Conservation (phyloP, 2,329 filamentous ascomycete genomes). For the Venturiaceae sp. region DNA sequence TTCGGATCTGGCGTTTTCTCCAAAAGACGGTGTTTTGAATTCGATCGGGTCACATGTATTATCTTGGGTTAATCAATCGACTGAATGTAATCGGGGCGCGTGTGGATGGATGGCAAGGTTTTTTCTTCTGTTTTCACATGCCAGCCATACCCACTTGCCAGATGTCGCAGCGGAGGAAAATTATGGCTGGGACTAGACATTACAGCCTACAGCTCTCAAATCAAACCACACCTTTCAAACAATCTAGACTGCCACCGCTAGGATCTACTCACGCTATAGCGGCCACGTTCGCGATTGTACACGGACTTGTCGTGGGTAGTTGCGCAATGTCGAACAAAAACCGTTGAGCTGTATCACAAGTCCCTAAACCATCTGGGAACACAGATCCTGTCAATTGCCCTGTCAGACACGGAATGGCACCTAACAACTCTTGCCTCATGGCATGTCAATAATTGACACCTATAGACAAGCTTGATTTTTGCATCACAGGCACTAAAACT, state of each 20-base stretch:
- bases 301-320: neutral
- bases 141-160: neutral
- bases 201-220: neutral
- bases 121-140: neutral
- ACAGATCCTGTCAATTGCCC: neutral
- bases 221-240: neutral
- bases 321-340: neutral
- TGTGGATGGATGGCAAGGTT: neutral
- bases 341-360: neutral
- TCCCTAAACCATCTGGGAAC: neutral
- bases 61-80: neutral
- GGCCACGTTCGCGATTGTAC: neutral
- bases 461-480: neutral
- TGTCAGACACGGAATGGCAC: neutral
- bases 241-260: neutral
- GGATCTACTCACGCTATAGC: no score
- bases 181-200: neutral
- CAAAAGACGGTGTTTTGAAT: conserved; percentile 24
- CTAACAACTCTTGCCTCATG: neutral
- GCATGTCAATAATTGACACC: neutral
- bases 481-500: neutral
- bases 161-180: neutral
- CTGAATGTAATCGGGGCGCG: conserved; percentile 1
- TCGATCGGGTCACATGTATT: neutral
- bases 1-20: conserved; percentile 27